These are phyloP conservation scores for Vigna unguiculata DNA, from an alignment of 306 rosid genomes.

Conservation along the genomic window DNA sequence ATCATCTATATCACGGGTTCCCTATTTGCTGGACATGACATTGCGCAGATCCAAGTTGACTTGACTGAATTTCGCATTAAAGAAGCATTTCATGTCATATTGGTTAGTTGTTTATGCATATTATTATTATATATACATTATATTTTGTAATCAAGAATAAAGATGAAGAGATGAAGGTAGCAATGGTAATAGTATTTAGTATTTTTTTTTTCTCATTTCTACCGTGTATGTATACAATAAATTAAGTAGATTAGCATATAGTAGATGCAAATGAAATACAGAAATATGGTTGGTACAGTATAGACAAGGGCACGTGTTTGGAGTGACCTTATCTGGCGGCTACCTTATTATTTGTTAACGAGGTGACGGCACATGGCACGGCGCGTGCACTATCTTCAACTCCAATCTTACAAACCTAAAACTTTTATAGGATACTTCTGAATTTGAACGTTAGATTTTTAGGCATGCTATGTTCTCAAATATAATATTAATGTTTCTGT, in stretches of 20 bases:
- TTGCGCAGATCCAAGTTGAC: slow-evolving; percentile 1
- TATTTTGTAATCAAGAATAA: neutral
- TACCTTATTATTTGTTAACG: slow-evolving; percentile 5
- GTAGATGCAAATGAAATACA: neutral
- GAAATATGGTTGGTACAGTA: neutral
- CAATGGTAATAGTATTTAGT: neutral
- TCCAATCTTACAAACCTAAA: neutral
- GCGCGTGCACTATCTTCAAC: slow-evolving; percentile 29
- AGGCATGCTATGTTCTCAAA: neutral
- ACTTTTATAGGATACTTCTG: slow-evolving; percentile 13
- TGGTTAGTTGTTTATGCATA: neutral
- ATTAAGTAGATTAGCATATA: neutral
- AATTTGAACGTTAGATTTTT: slow-evolving; percentile 28
- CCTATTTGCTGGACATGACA: neutral
- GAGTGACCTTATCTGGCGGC: neutral
- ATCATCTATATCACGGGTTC: neutral
- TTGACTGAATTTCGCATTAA: neutral
- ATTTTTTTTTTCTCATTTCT: neutral
- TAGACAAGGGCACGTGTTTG: slow-evolving; percentile 35
- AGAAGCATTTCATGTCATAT: neutral
- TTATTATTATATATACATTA: no score
- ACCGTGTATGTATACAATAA: neutral
- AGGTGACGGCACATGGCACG: slow-evolving; percentile 17
- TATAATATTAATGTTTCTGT: neutral
- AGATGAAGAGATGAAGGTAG: neutral